Conservation (phyloP, 1,284 basidiomycete species). For the Salmacisia buchloeana region DNA sequence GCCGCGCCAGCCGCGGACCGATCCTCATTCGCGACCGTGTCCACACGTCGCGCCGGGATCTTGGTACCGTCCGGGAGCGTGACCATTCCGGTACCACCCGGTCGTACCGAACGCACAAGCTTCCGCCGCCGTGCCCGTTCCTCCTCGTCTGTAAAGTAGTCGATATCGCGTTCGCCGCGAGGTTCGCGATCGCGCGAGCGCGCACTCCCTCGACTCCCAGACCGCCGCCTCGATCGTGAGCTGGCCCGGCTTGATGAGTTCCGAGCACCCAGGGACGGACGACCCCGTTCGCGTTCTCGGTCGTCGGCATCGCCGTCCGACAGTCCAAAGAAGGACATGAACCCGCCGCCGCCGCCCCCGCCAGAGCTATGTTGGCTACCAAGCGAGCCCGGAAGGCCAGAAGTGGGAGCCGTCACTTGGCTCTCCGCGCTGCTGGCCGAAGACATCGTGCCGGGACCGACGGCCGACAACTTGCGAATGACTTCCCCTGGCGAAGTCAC, state of each 20-base stretch:
- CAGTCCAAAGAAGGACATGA: not conserved
- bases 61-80: conserved; percentile 46
- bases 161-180: not conserved
- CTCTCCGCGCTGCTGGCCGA: not conserved
- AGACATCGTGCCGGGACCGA: not conserved
- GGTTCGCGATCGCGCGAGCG: too few species aligned
- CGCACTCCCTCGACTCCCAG: conserved; percentile 18
- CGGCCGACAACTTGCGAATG: not conserved
- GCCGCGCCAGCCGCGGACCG: not conserved
- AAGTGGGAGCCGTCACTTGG: not conserved
- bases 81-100: conserved; percentile 49
- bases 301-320: conserved; percentile 27
- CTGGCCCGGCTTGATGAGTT: conserved; percentile 17
- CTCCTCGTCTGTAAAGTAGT: conserved; percentile 14
- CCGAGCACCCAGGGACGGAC: not conserved
- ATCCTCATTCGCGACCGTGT: conserved; percentile 17
- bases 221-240: conserved; percentile 11
- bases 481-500: not conserved
- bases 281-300: not conserved
- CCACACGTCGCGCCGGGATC: conserved; percentile 41
- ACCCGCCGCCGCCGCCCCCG: not conserved
- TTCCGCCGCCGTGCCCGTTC: conserved; percentile 37
- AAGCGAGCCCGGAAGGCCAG: not conserved
- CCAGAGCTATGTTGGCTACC: not conserved
- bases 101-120: conserved; percentile 37